These are phyloP conservation scores for Pseudocercospora crystallina DNA, from an alignment of 2,329 filamentous ascomycete species.

Conservation along the genomic window DNA sequence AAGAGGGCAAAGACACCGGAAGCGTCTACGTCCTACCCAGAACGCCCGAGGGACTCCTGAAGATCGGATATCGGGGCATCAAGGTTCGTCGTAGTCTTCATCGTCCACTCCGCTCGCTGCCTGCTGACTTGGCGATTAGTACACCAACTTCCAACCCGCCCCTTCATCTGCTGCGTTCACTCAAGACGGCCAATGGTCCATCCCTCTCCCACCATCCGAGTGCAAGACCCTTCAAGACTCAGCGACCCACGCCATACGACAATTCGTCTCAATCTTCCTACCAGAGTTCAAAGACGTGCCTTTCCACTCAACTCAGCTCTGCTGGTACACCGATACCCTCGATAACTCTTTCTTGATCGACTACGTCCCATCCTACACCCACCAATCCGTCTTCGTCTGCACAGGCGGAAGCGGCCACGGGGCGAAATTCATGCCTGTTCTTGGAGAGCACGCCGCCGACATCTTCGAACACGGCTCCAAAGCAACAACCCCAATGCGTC, in stretches of 20 bases:
- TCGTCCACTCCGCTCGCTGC: background rate
- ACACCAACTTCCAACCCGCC: background rate
- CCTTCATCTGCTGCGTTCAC: background rate
- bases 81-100: background rate
- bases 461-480: background rate
- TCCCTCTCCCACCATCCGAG: background rate
- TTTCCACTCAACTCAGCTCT: background rate
- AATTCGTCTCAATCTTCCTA: slow-evolving; percentile 2
- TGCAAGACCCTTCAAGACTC: background rate
- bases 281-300: slow-evolving; percentile 1
- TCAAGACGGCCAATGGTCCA: slow-evolving; percentile 1
- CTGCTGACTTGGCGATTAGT: too few relatives aligned
- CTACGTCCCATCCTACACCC: background rate
- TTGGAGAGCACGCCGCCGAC: slow-evolving; percentile 2
- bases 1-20: background rate
- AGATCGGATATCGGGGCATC: slow-evolving; percentile 2
- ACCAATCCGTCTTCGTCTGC: slow-evolving; percentile 1
- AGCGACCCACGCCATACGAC: background rate
- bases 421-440: slow-evolving; percentile 2
- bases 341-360: slow-evolving; percentile 4
- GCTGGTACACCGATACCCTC: slow-evolving; percentile 2
- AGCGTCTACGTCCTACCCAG: slow-evolving; percentile 3
- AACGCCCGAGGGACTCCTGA: background rate
- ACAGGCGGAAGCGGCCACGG: slow-evolving; percentile 3
- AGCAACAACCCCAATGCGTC: background rate